A percentile compares a stretch with the other conserved stretches of the same genome.
Evolutionary conservation across 495 filamentous ascomycete species (phyloP).

Genomic region (Hypoxylon trugodes): DNA sequence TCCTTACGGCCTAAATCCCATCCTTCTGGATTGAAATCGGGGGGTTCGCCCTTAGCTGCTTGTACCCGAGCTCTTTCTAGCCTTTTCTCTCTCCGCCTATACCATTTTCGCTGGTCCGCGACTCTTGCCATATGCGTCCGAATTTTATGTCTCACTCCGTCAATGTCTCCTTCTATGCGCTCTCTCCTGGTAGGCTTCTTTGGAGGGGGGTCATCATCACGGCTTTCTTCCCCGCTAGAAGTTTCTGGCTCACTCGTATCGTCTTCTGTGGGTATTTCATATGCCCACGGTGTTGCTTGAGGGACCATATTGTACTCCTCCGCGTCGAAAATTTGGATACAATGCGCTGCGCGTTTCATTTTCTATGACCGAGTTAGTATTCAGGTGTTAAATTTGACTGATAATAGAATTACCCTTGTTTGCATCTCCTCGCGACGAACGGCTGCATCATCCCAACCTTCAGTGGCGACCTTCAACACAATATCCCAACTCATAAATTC

Average conservation of each 20-base stretch:
- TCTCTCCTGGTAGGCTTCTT: not conserved
- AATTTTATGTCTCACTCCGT: no score
- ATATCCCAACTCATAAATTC: not conserved
- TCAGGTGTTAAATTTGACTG: not conserved
- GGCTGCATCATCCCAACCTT: not conserved
- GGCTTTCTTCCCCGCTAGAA: conserved; percentile 5
- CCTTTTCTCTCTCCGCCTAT: not conserved
- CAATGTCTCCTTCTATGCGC: not conserved
- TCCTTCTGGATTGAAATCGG: not conserved
- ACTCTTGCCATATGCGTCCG: not conserved
- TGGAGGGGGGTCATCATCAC: not conserved
- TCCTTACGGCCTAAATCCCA: conserved; percentile 1
- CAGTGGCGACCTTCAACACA: conserved; percentile 13
- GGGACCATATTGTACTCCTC: no score
- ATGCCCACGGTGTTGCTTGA: no score
- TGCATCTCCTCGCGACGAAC: not conserved
- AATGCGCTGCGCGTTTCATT: conserved; percentile 26
- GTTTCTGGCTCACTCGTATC: conserved; percentile 5
- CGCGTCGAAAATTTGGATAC: conserved; percentile 4
- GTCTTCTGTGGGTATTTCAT: no score
- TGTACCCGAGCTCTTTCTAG: not conserved
- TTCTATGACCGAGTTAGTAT: conserved; percentile 5
- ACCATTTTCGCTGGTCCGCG: not conserved
- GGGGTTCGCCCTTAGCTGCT: not conserved
- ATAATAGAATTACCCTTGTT: conserved; percentile 11